phyloP scores from a whole-genome alignment of 768 basidiomycete species.

The Tylopilus plumbeoviolaceoides region DNA sequence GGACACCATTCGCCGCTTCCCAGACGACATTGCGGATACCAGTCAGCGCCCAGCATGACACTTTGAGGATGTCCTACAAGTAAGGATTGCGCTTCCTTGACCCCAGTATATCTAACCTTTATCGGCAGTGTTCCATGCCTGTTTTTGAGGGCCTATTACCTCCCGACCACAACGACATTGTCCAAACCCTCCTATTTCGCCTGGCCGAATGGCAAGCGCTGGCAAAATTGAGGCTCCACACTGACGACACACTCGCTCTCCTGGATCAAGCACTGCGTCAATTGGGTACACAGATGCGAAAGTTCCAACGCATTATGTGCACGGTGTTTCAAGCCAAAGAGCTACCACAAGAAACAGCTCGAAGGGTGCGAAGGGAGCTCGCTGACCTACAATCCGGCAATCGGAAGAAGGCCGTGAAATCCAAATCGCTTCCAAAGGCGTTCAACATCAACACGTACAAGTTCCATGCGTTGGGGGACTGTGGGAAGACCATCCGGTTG shows the following conservation, averaged over 20 bases:
- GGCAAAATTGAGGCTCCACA: background rate
- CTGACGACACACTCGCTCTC: background rate
- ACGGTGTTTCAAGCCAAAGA: background rate
- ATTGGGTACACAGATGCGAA: background rate
- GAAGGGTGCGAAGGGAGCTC: background rate
- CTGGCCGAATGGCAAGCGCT: slow-evolving; percentile 17
- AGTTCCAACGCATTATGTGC: background rate
- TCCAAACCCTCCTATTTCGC: slow-evolving; percentile 22
- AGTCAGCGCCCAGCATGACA: slow-evolving; percentile 25
- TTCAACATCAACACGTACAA: slow-evolving; percentile 30
- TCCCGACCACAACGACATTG: slow-evolving; percentile 15
- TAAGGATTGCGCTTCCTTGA: background rate
- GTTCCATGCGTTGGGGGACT: slow-evolving; percentile 27
- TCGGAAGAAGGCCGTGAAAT: background rate
- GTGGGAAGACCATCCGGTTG: slow-evolving; percentile 9
- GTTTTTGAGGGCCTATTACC: slow-evolving; percentile 38
- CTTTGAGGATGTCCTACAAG: slow-evolving; percentile 16
- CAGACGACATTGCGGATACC: slow-evolving; percentile 34
- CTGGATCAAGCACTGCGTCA: background rate
- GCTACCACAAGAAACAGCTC: background rate
- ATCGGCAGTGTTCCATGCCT: slow-evolving; percentile 33
- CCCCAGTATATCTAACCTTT: background rate
- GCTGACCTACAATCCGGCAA: background rate
- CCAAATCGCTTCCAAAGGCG: background rate
- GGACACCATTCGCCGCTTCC: slow-evolving; percentile 34